These are phyloP conservation scores for Leccinum subrobustum DNA, from an alignment of 1,284 basidiomycete species.

Conservation along the genomic window DNA sequence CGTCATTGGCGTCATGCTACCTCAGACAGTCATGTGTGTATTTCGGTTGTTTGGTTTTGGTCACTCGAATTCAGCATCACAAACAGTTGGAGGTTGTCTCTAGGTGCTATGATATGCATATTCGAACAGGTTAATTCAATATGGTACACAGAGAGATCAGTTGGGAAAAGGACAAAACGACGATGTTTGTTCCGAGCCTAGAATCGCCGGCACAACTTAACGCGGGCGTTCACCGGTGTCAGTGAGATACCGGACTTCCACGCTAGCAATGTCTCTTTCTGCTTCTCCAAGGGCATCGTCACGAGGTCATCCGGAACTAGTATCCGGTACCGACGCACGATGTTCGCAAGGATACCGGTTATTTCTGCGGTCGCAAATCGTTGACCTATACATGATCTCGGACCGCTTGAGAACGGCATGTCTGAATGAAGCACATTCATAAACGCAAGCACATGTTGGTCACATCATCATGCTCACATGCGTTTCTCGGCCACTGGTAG, in stretches of 20 bases:
- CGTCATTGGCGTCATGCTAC: neutral
- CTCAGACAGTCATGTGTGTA: too few relatives aligned
- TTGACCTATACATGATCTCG: too few relatives aligned
- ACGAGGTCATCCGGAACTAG: too few relatives aligned
- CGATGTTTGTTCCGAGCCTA: constrained; percentile 1
- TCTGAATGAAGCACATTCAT: too few relatives aligned
- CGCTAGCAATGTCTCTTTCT: too few relatives aligned
- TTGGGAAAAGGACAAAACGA: neutral
- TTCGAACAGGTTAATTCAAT: too few relatives aligned
- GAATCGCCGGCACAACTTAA: constrained; percentile 22
- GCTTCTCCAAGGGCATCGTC: too few relatives aligned
- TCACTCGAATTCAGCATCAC: neutral
- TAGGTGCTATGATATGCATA: neutral
- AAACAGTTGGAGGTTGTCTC: neutral
- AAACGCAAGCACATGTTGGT: too few relatives aligned
- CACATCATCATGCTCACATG: constrained; percentile 18
- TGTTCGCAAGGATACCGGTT: too few relatives aligned
- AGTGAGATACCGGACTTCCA: constrained; percentile 20
- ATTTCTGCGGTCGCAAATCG: too few relatives aligned
- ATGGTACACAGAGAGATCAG: neutral
- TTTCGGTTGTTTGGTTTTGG: neutral
- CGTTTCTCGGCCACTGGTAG: constrained; percentile 40
- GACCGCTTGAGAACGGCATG: too few relatives aligned
- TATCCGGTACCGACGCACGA: too few relatives aligned
- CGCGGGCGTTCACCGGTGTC: constrained; percentile 29